Percentiles rank a stretch among this genome's conserved stretches.
These are phyloP conservation scores for Cercophora newfieldiana DNA, from an alignment of 495 filamentous ascomycete genomes.

Conservation along the genomic window DNA sequence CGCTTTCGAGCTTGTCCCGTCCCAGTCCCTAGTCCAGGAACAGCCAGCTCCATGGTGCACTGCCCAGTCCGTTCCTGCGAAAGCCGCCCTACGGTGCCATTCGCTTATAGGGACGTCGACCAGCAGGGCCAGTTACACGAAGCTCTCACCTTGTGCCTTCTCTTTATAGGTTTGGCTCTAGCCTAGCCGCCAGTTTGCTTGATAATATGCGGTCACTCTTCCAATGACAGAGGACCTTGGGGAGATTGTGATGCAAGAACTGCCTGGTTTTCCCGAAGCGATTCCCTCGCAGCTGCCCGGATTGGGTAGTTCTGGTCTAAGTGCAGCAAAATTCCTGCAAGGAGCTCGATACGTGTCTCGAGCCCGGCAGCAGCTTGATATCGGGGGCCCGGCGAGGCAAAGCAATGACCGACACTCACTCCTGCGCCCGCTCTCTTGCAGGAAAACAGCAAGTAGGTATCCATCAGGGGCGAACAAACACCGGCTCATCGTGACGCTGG, in stretches of 20 bases:
- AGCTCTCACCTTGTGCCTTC: not conserved
- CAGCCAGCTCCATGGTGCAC: constrained; percentile 3
- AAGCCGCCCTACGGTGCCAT: not conserved
- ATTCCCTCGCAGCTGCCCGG: not conserved
- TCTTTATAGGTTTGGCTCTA: not conserved
- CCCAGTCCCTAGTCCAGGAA: constrained; percentile 13
- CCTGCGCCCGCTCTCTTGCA: not conserved
- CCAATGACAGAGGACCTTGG: not conserved
- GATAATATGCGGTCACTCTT: not conserved
- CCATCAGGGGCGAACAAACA: not conserved
- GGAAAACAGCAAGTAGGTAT: not conserved
- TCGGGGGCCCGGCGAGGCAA: not conserved
- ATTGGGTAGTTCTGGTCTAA: constrained; percentile 8
- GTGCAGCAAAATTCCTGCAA: constrained; percentile 12
- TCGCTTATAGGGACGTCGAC: not conserved
- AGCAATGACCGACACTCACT: not conserved
- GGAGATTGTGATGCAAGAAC: not conserved
- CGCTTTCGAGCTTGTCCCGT: constrained; percentile 1
- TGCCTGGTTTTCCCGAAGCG: not conserved
- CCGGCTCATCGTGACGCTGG: not conserved
- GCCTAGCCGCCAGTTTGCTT: not conserved
- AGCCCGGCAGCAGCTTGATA: not conserved
- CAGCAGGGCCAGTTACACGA: not conserved
- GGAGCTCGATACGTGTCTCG: constrained; percentile 15
- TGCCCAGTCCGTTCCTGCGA: not conserved